These are phyloP conservation scores for Rhizopogon vesiculosus DNA, from an alignment of 768 basidiomycete genomes.

Conservation along the genomic window DNA sequence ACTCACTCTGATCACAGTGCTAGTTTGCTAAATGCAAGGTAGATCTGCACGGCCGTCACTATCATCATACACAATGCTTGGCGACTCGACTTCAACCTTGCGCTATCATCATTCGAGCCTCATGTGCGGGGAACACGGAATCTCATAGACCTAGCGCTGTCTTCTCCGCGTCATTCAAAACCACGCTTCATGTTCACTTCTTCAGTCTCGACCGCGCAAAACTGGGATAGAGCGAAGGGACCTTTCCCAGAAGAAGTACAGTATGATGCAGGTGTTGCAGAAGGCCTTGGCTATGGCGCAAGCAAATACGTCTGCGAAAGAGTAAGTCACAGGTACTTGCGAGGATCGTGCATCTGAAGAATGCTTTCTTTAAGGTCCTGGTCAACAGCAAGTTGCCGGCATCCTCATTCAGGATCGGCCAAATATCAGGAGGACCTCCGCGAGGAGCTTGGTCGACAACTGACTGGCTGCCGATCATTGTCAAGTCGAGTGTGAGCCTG, in stretches of 20 bases:
- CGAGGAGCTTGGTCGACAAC: slow-evolving; percentile 28
- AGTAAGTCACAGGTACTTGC: background rate
- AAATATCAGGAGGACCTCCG: slow-evolving; percentile 21
- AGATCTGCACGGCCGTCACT: slow-evolving; percentile 25
- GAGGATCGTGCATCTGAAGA: background rate
- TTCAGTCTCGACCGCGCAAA: slow-evolving; percentile 21
- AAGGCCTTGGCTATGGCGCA: slow-evolving; percentile 33
- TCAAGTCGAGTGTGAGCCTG: slow-evolving; percentile 23
- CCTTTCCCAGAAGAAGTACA: slow-evolving; percentile 29
- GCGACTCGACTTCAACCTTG: slow-evolving; percentile 44
- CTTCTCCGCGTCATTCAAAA: slow-evolving; percentile 17
- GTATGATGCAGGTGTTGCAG: slow-evolving; percentile 21
- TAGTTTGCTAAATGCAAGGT: background rate
- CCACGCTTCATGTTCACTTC: slow-evolving; percentile 32
- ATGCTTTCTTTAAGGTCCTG: slow-evolving; percentile 13
- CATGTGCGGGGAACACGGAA: slow-evolving; percentile 42
- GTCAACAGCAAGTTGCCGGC: slow-evolving; percentile 21
- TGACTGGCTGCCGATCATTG: slow-evolving; percentile 30
- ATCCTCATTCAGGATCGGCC: slow-evolving; percentile 26
- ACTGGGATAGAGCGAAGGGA: slow-evolving; percentile 1
- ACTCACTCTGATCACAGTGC: background rate
- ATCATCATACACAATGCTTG: slow-evolving; percentile 39
- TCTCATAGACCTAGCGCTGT: slow-evolving; percentile 38
- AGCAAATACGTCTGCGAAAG: slow-evolving; percentile 18
- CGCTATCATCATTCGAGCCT: slow-evolving; percentile 42